phyloP scores from a whole-genome alignment of 306 rosid genomes.

The Heteromeles arbutifolia region DNA sequence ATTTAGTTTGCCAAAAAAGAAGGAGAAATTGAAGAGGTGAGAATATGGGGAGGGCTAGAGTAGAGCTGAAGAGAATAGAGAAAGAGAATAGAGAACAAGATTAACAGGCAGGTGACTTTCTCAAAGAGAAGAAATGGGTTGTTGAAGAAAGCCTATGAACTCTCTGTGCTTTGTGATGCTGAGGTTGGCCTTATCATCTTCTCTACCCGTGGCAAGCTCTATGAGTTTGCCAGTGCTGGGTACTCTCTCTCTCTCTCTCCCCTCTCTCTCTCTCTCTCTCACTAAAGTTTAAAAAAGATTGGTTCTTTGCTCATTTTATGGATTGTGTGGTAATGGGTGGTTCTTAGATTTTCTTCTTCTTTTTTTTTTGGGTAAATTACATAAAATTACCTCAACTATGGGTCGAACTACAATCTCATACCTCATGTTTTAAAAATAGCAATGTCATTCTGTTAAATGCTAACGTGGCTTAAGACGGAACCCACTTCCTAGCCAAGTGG shows the following conservation, averaged over 20 bases:
- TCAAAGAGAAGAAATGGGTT: conserved; percentile 46
- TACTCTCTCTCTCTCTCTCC: conserved; percentile 12
- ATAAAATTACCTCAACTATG: too few relatives aligned
- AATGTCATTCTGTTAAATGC: too few relatives aligned
- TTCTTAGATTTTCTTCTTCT: background rate
- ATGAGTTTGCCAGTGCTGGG: conserved; percentile 78
- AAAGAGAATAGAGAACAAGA: conserved; percentile 86
- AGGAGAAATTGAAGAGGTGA: background rate
- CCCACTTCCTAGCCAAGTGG: too few relatives aligned
- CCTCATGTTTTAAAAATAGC: too few relatives aligned
- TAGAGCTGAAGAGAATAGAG: too few relatives aligned
- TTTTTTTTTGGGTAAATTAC: too few relatives aligned
- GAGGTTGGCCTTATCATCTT: conserved; percentile 64
- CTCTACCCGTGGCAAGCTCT: conserved; percentile 84
- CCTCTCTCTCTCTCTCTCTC: background rate
- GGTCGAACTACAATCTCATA: too few relatives aligned
- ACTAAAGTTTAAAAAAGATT: background rate
- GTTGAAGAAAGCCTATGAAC: conserved; percentile 49
- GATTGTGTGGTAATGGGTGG: background rate
- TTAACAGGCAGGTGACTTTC: conserved; percentile 53
- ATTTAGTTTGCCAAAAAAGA: background rate
- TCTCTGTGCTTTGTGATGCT: conserved; percentile 54
- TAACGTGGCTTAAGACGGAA: too few relatives aligned
- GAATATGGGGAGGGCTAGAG: conserved; percentile 78
- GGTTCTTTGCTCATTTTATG: background rate